Percentiles rank a stretch among this genome's conserved stretches.
These are phyloP conservation scores for Pelargonium australe DNA, from an alignment of 441 rosid species.

Conservation along the genomic window DNA sequence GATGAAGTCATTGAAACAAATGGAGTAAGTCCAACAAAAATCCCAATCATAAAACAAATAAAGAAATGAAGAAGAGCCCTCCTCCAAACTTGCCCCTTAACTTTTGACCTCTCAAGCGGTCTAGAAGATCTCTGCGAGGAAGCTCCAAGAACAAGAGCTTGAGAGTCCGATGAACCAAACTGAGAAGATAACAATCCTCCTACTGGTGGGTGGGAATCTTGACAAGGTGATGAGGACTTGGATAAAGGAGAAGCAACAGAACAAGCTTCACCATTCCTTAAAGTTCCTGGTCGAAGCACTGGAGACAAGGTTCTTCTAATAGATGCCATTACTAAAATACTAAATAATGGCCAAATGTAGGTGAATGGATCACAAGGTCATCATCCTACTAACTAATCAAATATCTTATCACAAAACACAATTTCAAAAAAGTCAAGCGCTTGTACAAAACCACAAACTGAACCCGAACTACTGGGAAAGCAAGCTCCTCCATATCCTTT, in stretches of 20 bases:
- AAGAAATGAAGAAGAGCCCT: slow-evolving; percentile 42
- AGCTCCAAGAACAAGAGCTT: slow-evolving; percentile 27
- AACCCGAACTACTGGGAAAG: not conserved
- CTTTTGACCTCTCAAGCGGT: slow-evolving; percentile 39
- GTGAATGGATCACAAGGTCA: not conserved
- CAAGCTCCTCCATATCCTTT: not conserved
- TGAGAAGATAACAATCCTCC: slow-evolving; percentile 38
- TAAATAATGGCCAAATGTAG: not conserved
- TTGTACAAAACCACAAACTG: not conserved
- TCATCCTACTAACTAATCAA: not conserved
- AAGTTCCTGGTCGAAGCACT: slow-evolving; percentile 41
- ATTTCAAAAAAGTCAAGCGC: too few species aligned
- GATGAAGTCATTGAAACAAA: slow-evolving; percentile 36
- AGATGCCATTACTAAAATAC: slow-evolving; percentile 39
- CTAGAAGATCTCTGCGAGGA: slow-evolving; percentile 39
- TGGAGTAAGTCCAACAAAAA: slow-evolving; percentile 48
- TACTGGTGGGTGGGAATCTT: slow-evolving; percentile 24
- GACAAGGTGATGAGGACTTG: slow-evolving; percentile 38
- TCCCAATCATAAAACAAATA: slow-evolving; percentile 43
- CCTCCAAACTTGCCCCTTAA: slow-evolving; percentile 45
- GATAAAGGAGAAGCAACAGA: slow-evolving; percentile 56
- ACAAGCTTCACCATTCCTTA: slow-evolving; percentile 41
- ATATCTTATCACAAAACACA: too few species aligned
- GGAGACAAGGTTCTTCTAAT: slow-evolving; percentile 57
- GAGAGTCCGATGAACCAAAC: slow-evolving; percentile 36